A percentile compares a stretch with the other conserved stretches of the same genome.
phyloP scores from a whole-genome alignment of 495 filamentous ascomycete genomes.

The Xylaria flabelliformis region DNA sequence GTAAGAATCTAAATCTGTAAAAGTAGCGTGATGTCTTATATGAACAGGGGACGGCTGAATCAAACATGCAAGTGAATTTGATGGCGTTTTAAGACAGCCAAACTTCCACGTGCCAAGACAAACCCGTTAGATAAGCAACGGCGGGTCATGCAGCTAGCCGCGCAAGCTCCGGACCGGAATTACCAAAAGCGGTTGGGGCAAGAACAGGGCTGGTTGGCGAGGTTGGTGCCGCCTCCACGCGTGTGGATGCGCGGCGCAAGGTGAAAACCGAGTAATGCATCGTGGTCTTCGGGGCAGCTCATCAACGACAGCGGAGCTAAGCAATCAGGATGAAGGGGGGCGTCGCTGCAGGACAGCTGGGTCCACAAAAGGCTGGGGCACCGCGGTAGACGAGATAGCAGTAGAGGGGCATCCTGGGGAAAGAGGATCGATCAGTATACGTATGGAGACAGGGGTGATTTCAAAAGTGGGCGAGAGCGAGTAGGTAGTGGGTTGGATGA shows the following conservation, averaged over 20 bases:
- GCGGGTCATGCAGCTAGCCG: background rate
- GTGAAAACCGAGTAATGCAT: background rate
- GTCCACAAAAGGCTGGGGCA: conserved; percentile 51
- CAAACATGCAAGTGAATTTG: background rate
- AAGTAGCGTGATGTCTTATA: background rate
- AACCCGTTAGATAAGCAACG: background rate
- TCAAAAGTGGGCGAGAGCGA: background rate
- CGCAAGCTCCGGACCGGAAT: background rate
- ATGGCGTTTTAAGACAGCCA: background rate
- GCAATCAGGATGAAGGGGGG: background rate
- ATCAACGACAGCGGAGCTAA: background rate
- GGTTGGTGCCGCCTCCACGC: conserved; percentile 6
- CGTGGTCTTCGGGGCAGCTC: background rate
- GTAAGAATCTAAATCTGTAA: background rate
- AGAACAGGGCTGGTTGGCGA: background rate
- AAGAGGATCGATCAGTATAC: background rate
- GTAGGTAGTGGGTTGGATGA: background rate
- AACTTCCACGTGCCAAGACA: background rate
- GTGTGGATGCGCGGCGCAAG: background rate
- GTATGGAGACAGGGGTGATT: background rate
- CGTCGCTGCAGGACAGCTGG: conserved; percentile 43
- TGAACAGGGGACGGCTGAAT: background rate
- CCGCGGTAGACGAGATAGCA: conserved; percentile 44
- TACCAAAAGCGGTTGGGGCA: background rate
- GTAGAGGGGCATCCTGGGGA: conserved; percentile 28